Base-by-base conservation (phyloP, 2,329 filamentous ascomycete species). In the Xylariaceae sp. region DNA sequence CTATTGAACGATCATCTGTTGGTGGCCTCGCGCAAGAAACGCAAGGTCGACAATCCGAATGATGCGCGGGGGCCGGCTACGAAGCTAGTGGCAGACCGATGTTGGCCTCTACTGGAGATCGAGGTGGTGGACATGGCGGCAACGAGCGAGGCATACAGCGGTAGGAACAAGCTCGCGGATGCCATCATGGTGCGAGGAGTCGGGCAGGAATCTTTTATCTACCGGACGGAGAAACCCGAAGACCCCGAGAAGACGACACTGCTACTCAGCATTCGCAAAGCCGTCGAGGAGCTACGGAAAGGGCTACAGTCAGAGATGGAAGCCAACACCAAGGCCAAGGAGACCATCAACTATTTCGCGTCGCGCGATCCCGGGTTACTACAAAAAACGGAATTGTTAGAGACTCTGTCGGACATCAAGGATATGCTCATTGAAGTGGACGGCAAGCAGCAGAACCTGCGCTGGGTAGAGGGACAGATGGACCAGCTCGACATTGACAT, bases 401-500 rank as follows among this genome's bases (percentile, higher is more conserved):
- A 94, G 63, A 86, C 82, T 7, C 71, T 90, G 10, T 90, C 89
- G 1, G 83, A 85, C 54, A 83, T 87, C 60, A 90, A 90, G 64
- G 89, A 95, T 66, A 87, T 96, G 72, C 81, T 96, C 48, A 91
- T 99, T 58, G 94, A 99, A 61, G 89, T 96, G 12, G 94, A 97
- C 62, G 94, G 94, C 43, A 95, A 95, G 62, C 91, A 96, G 68
- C 90, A 97, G 66, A 96, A 94, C 65, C 78, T 99, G 42, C 87
- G 92, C 46, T 96, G 90, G 90, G 90, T 99, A 0, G 94, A 99
- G 67, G 83, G 85, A 45, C 90, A 97, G 70, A 88, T 99, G 68
- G 94, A 99, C 64, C 90, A 95, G 63, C 81, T 99, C 6, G 94
- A 99, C 63, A 97, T 97, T 60, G 87, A 95, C 61, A 91, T 99